These are phyloP conservation scores for Fusarium xylarioides DNA, from an alignment of 2,329 filamentous ascomycete species.

Conservation along the genomic window DNA sequence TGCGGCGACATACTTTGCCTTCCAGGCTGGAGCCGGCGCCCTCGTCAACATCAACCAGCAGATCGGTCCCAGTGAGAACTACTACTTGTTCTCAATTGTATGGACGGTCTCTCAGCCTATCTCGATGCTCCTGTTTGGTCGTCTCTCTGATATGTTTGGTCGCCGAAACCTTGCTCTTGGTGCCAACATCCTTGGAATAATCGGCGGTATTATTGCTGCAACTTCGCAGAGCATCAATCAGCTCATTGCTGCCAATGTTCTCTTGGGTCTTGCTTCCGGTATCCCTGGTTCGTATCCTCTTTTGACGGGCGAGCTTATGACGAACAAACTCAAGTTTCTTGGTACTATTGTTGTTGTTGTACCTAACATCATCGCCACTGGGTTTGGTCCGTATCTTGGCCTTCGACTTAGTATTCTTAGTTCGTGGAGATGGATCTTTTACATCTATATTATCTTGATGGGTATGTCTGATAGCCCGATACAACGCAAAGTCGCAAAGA, in stretches of 20 bases:
- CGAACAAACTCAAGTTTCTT: not conserved
- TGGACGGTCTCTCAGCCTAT: not conserved
- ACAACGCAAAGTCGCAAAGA: fast-evolving
- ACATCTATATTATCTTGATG: not conserved
- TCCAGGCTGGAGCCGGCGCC: not conserved
- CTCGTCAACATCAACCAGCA: not conserved
- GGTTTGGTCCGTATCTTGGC: not conserved
- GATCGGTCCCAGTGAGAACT: not conserved
- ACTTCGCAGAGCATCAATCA: not conserved
- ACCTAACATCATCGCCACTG: not conserved
- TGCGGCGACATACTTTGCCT: not conserved
- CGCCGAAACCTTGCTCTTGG: not conserved
- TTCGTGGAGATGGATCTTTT: not conserved
- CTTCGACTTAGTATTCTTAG: not conserved
- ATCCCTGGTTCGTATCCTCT: not conserved
- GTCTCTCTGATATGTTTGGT: not conserved
- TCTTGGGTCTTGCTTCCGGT: not conserved
- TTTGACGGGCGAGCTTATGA: not conserved
- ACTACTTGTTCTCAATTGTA: not conserved
- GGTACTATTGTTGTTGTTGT: not conserved
- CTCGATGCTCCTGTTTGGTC: not conserved
- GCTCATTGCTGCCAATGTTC: not conserved
- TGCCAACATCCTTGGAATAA: not conserved
- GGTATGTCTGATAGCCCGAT: not conserved
- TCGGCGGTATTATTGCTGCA: not conserved